These are phyloP conservation scores for Lithospermum erythrorhizon DNA, from an alignment of 257 asterid genomes.

Conservation along the genomic window DNA sequence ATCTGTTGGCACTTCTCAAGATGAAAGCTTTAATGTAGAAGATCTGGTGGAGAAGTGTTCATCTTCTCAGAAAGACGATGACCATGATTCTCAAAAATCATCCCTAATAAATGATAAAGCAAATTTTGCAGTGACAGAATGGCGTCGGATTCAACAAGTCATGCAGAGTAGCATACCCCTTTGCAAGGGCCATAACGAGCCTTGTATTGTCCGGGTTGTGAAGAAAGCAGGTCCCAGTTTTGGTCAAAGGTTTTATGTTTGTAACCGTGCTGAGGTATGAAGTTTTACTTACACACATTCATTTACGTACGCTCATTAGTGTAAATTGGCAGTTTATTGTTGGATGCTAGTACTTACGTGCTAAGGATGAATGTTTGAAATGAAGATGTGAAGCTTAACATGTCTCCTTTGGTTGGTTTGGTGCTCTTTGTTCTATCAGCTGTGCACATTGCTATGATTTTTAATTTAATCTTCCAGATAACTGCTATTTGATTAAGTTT, in stretches of 20 bases:
- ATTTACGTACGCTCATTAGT: not conserved
- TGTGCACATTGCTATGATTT: not conserved
- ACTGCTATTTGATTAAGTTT: too few species aligned
- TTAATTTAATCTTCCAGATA: not conserved
- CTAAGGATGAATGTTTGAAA: not conserved
- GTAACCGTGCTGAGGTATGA: slow-evolving; percentile 93
- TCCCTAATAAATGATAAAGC: slow-evolving; percentile 37
- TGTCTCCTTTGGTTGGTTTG: not conserved
- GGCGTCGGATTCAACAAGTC: slow-evolving; percentile 91
- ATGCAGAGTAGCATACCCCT: slow-evolving; percentile 87
- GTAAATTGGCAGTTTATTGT: slow-evolving; percentile 9
- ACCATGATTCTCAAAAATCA: slow-evolving; percentile 19
- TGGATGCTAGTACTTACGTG: slow-evolving; percentile 2
- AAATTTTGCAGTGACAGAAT: slow-evolving; percentile 50
- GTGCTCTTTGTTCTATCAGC: not conserved
- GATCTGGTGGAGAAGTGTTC: slow-evolving; percentile 18
- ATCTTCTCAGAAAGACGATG: slow-evolving; percentile 21
- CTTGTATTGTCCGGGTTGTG: slow-evolving; percentile 81
- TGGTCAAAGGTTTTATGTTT: slow-evolving; percentile 78
- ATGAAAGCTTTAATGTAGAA: slow-evolving; percentile 21
- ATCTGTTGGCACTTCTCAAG: slow-evolving; percentile 20
- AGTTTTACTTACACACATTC: slow-evolving; percentile 4
- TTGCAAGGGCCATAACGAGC: slow-evolving; percentile 93
- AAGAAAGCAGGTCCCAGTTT: slow-evolving; percentile 84
- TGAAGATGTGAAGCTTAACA: not conserved